A percentile compares a stretch with the other conserved stretches of the same genome.
Evolutionary conservation across 169 alveolate species (phyloP).

Genomic region (Eimeria necatrix): DNA sequence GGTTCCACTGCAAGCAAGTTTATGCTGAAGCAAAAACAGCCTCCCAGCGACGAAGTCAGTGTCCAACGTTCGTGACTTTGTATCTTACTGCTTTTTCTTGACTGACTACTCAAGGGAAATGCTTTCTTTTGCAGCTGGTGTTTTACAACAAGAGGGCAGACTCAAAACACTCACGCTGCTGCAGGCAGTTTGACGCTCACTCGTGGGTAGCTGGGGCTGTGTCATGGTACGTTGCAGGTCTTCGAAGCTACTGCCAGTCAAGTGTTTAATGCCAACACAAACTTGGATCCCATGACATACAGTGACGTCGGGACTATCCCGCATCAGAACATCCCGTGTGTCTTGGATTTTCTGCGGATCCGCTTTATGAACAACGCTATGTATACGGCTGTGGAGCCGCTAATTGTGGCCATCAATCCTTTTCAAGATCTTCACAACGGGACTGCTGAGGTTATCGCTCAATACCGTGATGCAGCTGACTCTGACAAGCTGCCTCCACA

Average conservation of each 20-base stretch:
- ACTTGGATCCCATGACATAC: slow-evolving; percentile 91
- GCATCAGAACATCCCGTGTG: slow-evolving; percentile 94
- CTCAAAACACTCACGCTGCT: too few relatives aligned
- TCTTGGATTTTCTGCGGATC: slow-evolving; percentile 91
- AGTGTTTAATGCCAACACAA: slow-evolving; percentile 70
- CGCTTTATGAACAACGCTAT: slow-evolving; percentile 92
- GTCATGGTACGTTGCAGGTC: slow-evolving; percentile 16
- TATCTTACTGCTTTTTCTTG: not conserved
- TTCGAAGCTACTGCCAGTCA: slow-evolving; percentile 30
- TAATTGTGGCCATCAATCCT: slow-evolving; percentile 94
- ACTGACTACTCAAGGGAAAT: too few relatives aligned
- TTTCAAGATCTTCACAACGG: slow-evolving; percentile 93
- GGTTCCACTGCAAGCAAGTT: slow-evolving; percentile 90
- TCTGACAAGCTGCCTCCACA: slow-evolving; percentile 92
- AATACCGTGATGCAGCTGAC: slow-evolving; percentile 89
- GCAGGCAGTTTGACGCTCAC: too few relatives aligned
- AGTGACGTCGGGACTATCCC: slow-evolving; percentile 95
- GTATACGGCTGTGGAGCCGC: slow-evolving; percentile 94
- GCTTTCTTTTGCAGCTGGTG: not conserved
- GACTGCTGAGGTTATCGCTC: slow-evolving; percentile 87
- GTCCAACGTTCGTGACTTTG: not conserved
- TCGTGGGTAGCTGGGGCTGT: not conserved
- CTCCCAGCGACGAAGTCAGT: slow-evolving; percentile 83
- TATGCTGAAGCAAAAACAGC: slow-evolving; percentile 91
- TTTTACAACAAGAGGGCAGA: not conserved